Evolutionary conservation across 1,139 yeast species (phyloP), one percentile per base, ranked within the genome.

Genomic region (Protomyces pachydermus): DNA sequence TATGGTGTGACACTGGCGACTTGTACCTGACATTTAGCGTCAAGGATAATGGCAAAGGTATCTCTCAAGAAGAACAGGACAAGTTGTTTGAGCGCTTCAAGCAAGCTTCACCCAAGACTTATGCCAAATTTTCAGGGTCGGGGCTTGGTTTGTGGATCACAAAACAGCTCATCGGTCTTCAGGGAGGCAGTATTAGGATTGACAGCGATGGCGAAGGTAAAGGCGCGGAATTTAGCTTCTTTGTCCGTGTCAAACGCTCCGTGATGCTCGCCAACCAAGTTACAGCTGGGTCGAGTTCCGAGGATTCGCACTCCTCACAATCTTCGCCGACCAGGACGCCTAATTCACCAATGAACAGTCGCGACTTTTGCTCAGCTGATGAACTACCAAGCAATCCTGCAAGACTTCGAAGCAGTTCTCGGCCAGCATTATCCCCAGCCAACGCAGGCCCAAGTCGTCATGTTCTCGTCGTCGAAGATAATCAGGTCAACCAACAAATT

Each of bases 91-190:
- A 67, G 32, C 55, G 67, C 35, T 68, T 68, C 63, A 64, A 68
- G 10, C 69, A 68, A 42, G 69, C 68, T 54, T 64, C 69, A 18
- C 69, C 70, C 25, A 63, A 64, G 34, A 68, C 70, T 25, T 61
- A 68, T 51, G 69, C 61, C 9, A 64, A 67, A 25, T 68, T 67
- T 54, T 69, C 69, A n/a, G 70, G 68, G 4, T 52, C 67, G 6
- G 70, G 70, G 3, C 64, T 68, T 6, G 70, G 70, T 28, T 57
- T 68, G 37, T 68, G 60, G 54, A 67, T 68, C 32, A 65, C 69
- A 42, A 66, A 69, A 16, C 58, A 60, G 50, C 54, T 68, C 18
- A 68, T 66, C 32, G 69, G 65, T 54, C 67, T 56, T 20, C 69
- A 68, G 20, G 70, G 69, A 2, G 70, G 70, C 35, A 67, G 64